phyloP scores from a whole-genome alignment of 2,329 filamentous ascomycete species.

The Cercospora sesami region DNA sequence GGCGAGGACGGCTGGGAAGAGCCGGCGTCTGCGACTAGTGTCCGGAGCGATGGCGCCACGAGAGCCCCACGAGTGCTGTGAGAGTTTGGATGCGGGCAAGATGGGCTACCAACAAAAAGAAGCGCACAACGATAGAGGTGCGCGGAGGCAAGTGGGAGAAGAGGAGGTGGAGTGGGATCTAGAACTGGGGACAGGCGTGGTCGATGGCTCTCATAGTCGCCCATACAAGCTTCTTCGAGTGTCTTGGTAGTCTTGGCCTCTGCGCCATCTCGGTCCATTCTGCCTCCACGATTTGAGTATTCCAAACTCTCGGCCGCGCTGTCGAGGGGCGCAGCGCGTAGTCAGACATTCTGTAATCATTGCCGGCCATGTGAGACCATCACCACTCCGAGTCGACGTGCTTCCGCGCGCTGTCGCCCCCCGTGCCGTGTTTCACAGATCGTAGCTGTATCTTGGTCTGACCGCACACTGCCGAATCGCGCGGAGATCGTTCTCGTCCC shows the following conservation, averaged over 20 bases:
- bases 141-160: neutral
- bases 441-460: neutral
- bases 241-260: slow-evolving; percentile 6
- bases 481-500: neutral
- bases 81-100: neutral
- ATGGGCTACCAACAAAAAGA: neutral
- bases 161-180: slow-evolving; percentile 5
- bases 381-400: neutral
- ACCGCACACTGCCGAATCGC: neutral
- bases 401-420: neutral
- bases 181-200: slow-evolving; percentile 1
- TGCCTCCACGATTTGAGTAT: neutral
- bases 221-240: slow-evolving; percentile 3
- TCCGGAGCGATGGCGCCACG: neutral
- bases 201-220: neutral
- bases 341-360: neutral
- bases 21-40: neutral
- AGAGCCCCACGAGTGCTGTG: neutral
- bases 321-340: neutral
- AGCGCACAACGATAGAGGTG: neutral
- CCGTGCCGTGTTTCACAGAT: neutral
- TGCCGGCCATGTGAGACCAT: neutral
- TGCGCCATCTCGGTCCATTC: slow-evolving; percentile 3
- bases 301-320: neutral
- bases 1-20: neutral